Evolutionary conservation across 352 stramenopile genomes (phyloP), one percentile per base, ranked within the genome.

Genomic region (Albugo laibachii): DNA sequence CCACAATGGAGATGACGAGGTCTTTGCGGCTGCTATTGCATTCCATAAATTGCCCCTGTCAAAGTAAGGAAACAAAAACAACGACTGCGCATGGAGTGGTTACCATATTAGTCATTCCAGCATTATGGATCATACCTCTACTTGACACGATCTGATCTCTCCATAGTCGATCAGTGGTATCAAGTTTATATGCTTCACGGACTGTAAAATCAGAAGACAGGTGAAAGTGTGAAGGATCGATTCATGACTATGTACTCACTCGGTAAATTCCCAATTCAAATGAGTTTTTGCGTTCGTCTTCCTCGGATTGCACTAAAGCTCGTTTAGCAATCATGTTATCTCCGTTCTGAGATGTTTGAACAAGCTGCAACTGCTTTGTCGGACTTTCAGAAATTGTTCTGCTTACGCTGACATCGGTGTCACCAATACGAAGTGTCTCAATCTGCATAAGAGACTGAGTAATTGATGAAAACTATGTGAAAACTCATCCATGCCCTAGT

Each of bases 51-150:
- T 89, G 16, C 80, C 80, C 13, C 76, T 70, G 41, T 88, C 78
- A 51, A 88, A 86, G 49, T 73, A 91, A 6, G 80, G 78, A 48
- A 88, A 73, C 24, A 93, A 59, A 42, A 87, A 91, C 57, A 82
- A 81, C 47, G 72, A 86, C 68, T 88, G 36, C 16, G 48, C 24
- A 31, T 31, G 24, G 24, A 31, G 8, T 10, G 24, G 3, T 31
- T 18, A 35, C 11, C 38, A 59, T 49, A 11, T 37, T 10, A 11
- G 45, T 15, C 19, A 48, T 31, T 13, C 14, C 20, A 13, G 4
- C 11, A 52, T 46, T 11, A 10, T 31, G 3, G 8, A 31, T 31
- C 24, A 31, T 59, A 86, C 73, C 69, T 89, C 73, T 19, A 84
- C 62, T 53, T 80, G 65, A 15, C 45, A 37, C 24, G 71, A 60